phyloP scores from a whole-genome alignment of 805 yeast species.

The Pichia deserticola region DNA sequence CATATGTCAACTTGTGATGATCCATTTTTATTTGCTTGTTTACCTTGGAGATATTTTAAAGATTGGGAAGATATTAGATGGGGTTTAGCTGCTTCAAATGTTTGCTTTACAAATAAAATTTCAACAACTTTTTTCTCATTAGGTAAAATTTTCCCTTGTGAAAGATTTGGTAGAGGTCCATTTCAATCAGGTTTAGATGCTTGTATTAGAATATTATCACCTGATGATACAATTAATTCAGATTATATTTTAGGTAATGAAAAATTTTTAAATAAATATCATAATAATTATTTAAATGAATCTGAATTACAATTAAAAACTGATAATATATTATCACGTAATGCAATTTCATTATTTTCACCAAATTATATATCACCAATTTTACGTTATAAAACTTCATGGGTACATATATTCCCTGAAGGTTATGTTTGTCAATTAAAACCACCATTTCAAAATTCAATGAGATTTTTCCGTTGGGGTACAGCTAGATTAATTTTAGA shows the following conservation, averaged over 20 bases:
- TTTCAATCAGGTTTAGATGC: slow-evolving; percentile 90
- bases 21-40: slow-evolving; percentile 80
- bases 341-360: slow-evolving; percentile 20
- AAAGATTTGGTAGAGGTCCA: slow-evolving; percentile 87
- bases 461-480: slow-evolving; percentile 97
- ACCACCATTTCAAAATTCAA: slow-evolving; percentile 74
- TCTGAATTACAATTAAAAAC: not conserved
- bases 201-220: slow-evolving; percentile 68
- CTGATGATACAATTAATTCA: slow-evolving; percentile 58
- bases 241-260: slow-evolving; percentile 27
- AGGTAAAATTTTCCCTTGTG: slow-evolving; percentile 84
- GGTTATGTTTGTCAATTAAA: slow-evolving; percentile 83
- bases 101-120: slow-evolving; percentile 61
- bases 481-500: slow-evolving; percentile 78
- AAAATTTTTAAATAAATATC: not conserved
- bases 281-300: not conserved
- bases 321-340: slow-evolving; percentile 1
- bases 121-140: slow-evolving; percentile 62
- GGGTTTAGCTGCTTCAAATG: slow-evolving; percentile 91
- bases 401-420: slow-evolving; percentile 96
- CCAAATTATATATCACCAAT: slow-evolving; percentile 45
- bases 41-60: slow-evolving; percentile 62
- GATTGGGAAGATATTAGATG: slow-evolving; percentile 70
- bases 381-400: slow-evolving; percentile 57
- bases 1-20: slow-evolving; percentile 92